Base-by-base conservation (phyloP, 2,329 filamentous ascomycete genomes). In the Diplocarpon mali region DNA sequence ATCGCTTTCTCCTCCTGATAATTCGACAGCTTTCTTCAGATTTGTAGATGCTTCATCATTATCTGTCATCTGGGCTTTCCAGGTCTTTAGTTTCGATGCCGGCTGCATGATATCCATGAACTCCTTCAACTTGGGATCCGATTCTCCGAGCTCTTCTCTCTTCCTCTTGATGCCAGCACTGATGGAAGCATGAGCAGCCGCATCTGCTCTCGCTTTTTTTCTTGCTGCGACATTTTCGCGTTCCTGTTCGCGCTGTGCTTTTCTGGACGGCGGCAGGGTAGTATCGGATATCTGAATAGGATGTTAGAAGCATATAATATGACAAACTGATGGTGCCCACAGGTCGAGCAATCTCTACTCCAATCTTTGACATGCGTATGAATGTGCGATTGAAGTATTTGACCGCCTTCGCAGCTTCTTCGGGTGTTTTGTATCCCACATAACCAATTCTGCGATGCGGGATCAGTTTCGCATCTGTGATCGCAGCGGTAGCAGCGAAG, bases 381-480 rank as follows among this genome's bases (percentile, higher is more conserved):
- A 88, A 98, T 52, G 89, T 83, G 63, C 78, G 86, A 71, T 98
- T 89, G 72, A 95, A 95, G 69, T 95, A 94, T 65, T 85, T 89
- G 62, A 93, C 84, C 36, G 92, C 90, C 60, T 80, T 77, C 46
- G 76, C 71, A 45, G 92, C 92, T 62, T 86, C 83, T 50, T 90
- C 78, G 12, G 83, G 70, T 41, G 77, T 85, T 67, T 85, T 89
- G 72, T 90, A 96, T 51, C 92, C 92, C 48, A 98, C 79, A 72
- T 95, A 98, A 57, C 89, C 92, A 65, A 98, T 95, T 56, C 89
- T 78, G 58, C 92, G 79, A 60, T 88, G 80, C 5, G 86, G 78
- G 61, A 96, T 85, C 62, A 95, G 76, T 73, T 94, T 94, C 58
- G 88, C 78, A 67, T 98, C 92, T 42, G 90, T 96, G 61, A 95